phyloP scores from a whole-genome alignment of 106 monocot species.

The Hemerocallis citrina region DNA sequence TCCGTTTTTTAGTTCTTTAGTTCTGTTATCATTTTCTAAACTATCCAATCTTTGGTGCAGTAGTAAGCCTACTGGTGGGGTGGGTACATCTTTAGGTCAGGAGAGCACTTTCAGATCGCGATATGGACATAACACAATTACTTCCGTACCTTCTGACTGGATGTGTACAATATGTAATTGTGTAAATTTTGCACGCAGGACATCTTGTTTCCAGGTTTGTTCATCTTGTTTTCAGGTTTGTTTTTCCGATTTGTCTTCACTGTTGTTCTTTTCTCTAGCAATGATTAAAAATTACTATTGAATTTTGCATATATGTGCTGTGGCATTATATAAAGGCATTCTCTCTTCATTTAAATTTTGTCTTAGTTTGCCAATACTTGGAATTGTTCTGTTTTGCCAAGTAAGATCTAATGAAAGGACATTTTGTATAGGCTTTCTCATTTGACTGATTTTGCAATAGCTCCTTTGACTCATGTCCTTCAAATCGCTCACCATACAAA shows the following conservation, averaged over 20 bases:
- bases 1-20: not conserved
- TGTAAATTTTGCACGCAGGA: slow-evolving; percentile 96
- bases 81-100: slow-evolving; percentile 41
- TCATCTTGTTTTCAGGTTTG: no score
- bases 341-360: not conserved
- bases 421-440: not conserved
- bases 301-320: not conserved
- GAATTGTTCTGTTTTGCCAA: not conserved
- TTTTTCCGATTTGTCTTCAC: not conserved
- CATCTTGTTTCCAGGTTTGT: slow-evolving; percentile 89
- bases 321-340: not conserved
- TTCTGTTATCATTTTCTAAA: not conserved
- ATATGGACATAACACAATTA: slow-evolving; percentile 37
- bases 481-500: no score
- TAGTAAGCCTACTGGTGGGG: slow-evolving; percentile 87
- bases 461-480: no score
- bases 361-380: not conserved
- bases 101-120: slow-evolving; percentile 46
- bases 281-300: not conserved
- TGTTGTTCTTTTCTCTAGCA: not conserved
- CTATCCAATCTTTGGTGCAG: slow-evolving; percentile 30
- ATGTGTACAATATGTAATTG: slow-evolving; percentile 94
- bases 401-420: not conserved
- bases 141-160: slow-evolving; percentile 71
- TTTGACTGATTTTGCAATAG: no score